Base-by-base conservation (phyloP, 2,329 filamentous ascomycete genomes). In the Venturia oleaginea region DNA sequence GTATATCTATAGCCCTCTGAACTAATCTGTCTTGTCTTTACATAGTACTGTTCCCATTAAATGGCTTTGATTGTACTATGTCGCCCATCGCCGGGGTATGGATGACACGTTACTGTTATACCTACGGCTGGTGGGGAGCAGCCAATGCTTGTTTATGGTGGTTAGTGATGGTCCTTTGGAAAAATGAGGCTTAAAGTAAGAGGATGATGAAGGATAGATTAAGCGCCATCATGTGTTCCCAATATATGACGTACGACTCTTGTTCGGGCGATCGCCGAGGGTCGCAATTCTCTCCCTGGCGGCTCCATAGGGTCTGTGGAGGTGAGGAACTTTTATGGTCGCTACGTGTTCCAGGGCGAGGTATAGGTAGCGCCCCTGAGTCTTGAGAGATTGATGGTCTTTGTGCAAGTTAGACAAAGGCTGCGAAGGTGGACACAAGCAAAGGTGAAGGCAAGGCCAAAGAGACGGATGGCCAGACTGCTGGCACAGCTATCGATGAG, bases 361-460 rank as follows among this genome's bases (percentile, higher is more conserved):
- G n/a, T n/a, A n/a, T n/a, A n/a, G 17, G 42, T 19, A 22, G 13
- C 15, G 42, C 42, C n/a, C n/a, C n/a, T n/a, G n/a, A n/a, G n/a
- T n/a, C n/a, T n/a, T n/a, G n/a, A n/a, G n/a, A n/a, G n/a, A n/a
- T n/a, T n/a, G n/a, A n/a, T n/a, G n/a, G n/a, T n/a, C n/a, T n/a
- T n/a, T n/a, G n/a, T n/a, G n/a, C n/a, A n/a, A n/a, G n/a, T n/a
- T n/a, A 76, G 38, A 64, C 67, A 60, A 70, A 71, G 67, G 70
- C 72, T 38, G 32, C 32, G 57, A 60, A 67, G 62, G 61, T 66
- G 57, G 66, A 68, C 80, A 81, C 59, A 75, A 80, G 17, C 79
- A 83, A 67, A 69, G 75, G 77, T 42, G 81, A 86, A 72, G 80
- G 83, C 51, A 83, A 86, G 74, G 74, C 78, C 57, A 71, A 71